A percentile compares a stretch with the other conserved stretches of the same genome.
Conservation (phyloP, 768 basidiomycete genomes). For the Trametes villosa region DNA sequence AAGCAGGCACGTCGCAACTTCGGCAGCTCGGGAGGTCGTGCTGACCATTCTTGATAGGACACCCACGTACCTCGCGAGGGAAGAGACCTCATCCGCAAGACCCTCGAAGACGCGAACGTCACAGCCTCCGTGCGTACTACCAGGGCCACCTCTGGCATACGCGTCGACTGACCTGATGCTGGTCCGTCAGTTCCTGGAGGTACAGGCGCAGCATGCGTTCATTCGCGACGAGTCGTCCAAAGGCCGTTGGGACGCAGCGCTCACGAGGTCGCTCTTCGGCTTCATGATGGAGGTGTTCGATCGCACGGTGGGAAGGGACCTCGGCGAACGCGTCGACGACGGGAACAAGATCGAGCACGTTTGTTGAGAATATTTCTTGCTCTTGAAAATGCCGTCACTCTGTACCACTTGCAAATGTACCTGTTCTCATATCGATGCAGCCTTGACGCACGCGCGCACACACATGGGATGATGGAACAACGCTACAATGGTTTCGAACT, state of each 20-base stretch:
- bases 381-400: background rate
- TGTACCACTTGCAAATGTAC: background rate
- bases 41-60: slow-evolving; percentile 52
- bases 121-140: slow-evolving; percentile 72
- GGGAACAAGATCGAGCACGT: slow-evolving; percentile 73
- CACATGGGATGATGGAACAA: slow-evolving; percentile 15
- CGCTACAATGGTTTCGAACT: slow-evolving; percentile 37
- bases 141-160: too few relatives aligned
- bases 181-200: slow-evolving; percentile 79
- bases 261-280: slow-evolving; percentile 76
- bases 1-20: slow-evolving; percentile 69
- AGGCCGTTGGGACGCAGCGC: slow-evolving; percentile 94
- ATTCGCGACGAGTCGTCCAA: slow-evolving; percentile 91
- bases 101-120: slow-evolving; percentile 81
- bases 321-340: slow-evolving; percentile 65
- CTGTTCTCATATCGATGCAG: background rate
- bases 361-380: slow-evolving; percentile 48
- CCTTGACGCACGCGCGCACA: background rate
- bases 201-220: slow-evolving; percentile 97
- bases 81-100: slow-evolving; percentile 80
- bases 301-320: slow-evolving; percentile 81
- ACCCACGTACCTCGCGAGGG: slow-evolving; percentile 92
- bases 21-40: background rate
- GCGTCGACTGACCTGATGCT: background rate
- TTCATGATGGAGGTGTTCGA: slow-evolving; percentile 96